These are phyloP conservation scores for Piper betle DNA, from an alignment of 164 flowering plant species.

Conservation along the genomic window DNA sequence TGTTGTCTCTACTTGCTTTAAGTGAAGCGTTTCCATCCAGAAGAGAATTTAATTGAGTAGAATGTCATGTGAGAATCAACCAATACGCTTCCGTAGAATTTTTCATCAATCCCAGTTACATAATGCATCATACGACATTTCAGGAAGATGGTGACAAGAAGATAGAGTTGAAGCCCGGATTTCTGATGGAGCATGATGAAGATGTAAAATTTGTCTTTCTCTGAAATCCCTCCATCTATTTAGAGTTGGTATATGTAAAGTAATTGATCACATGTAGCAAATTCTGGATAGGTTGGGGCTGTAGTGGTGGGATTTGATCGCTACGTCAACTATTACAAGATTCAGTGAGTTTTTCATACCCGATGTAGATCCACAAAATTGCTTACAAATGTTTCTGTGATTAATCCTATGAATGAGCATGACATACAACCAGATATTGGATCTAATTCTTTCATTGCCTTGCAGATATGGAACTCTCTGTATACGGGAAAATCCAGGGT, in stretches of 20 bases:
- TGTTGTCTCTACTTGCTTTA: too few species aligned
- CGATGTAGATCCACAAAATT: not conserved
- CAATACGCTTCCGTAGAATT: too few species aligned
- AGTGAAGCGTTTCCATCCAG: too few species aligned
- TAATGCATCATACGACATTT: not conserved
- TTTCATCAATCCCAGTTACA: not conserved
- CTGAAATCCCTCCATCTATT: slow-evolving; percentile 2
- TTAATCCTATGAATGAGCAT: not conserved
- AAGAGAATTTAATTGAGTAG: too few species aligned
- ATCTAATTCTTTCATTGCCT: not conserved
- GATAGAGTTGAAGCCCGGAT: slow-evolving; percentile 94
- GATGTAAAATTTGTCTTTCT: slow-evolving; percentile 32
- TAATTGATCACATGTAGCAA: slow-evolving; percentile 2
- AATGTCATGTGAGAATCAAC: too few species aligned
- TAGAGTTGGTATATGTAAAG: not conserved
- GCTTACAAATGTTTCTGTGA: not conserved
- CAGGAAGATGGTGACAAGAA: slow-evolving; percentile 92
- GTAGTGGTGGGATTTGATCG: slow-evolving; percentile 99
- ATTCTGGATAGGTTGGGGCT: slow-evolving; percentile 72
- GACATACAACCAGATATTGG: not conserved
- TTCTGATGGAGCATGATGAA: slow-evolving; percentile 85
- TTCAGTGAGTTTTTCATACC: slow-evolving; percentile 54
- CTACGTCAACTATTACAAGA: slow-evolving; percentile 86
- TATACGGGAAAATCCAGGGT: slow-evolving; percentile 96
- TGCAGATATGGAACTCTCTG: slow-evolving; percentile 90